A percentile compares a stretch with the other conserved stretches of the same genome.
phyloP scores from a whole-genome alignment of 345 rosid species.

The Ricinus communis region DNA sequence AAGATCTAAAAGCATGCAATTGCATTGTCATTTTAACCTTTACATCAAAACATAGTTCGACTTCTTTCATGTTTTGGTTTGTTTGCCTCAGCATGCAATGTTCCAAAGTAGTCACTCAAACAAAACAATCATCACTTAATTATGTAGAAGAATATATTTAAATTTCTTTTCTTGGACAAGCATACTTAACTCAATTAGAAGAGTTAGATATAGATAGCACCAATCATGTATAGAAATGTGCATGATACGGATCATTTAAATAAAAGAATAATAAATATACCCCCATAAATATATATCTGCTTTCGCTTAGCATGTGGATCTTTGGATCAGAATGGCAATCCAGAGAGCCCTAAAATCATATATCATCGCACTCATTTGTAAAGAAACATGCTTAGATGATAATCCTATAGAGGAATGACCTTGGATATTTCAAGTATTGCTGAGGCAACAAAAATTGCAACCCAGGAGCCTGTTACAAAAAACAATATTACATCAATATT shows the following conservation, averaged over 20 bases:
- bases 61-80: not conserved
- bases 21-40: not conserved
- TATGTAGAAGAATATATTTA: not conserved
- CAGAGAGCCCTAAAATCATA: not conserved
- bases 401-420: constrained; percentile 42
- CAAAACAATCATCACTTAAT: not conserved
- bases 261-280: not conserved
- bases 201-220: not conserved
- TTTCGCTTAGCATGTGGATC: not conserved
- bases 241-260: not conserved
- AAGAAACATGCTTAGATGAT: not conserved
- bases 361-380: not conserved
- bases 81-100: not conserved
- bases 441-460: constrained; percentile 86
- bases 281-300: not conserved
- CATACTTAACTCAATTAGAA: not conserved
- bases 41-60: not conserved
- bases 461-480: constrained; percentile 82
- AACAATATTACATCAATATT: constrained; percentile 21
- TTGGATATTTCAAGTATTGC: constrained; percentile 82
- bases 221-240: not conserved
- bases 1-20: not conserved
- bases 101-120: not conserved
- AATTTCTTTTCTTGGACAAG: not conserved
- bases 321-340: not conserved